Evolutionary conservation across 495 filamentous ascomycete genomes (phyloP), one percentile per base, ranked within the genome.

Genomic region (Penicillium malachiteum): DNA sequence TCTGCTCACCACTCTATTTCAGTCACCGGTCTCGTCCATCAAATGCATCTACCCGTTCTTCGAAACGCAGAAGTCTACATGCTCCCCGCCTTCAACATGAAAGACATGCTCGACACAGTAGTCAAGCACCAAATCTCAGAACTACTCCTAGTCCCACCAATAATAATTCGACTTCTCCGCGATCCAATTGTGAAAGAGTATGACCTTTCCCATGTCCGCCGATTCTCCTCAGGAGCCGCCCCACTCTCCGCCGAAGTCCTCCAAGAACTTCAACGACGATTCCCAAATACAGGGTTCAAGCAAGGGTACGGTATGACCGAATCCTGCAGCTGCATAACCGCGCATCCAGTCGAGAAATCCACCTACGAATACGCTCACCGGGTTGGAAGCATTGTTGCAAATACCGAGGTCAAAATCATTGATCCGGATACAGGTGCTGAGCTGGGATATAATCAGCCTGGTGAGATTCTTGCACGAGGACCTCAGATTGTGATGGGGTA

Each of bases 251-350:
- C 78, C 14, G 86, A 88, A 65, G 79, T 89, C 14, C 75, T 88
- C 14, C 78, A 81, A 38, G 71, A 78, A 37, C 71, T 87, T 1
- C 54, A 80, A 49, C 69, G 77, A 54, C 80, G 80, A 16, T 87
- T 87, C 59, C 81, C 84, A 4, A 67, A 78, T 31, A 84, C 81
- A 11, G 83, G 84, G 0, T 88, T 89, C 65, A 83, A 86, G 61
- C 81, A 88, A 49, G 78, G 83, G 1, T 89, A 89, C 57, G 87
- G 87, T 12, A 85, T 89, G 78, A 88, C 83, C 11, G 87, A 90
- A 60, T 82, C 78, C 11, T 86, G 81, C 60, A 76, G 72, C 16
- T 84, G 82, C 53, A 87, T 87, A 44, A 80, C 85, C 3, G 72
- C 83, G 32, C 83, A 87, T 51, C 75, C 81, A 31, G 73, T 75